Evolutionary conservation across 2,329 filamentous ascomycete species (phyloP).

Genomic region (Fusarium sp.): DNA sequence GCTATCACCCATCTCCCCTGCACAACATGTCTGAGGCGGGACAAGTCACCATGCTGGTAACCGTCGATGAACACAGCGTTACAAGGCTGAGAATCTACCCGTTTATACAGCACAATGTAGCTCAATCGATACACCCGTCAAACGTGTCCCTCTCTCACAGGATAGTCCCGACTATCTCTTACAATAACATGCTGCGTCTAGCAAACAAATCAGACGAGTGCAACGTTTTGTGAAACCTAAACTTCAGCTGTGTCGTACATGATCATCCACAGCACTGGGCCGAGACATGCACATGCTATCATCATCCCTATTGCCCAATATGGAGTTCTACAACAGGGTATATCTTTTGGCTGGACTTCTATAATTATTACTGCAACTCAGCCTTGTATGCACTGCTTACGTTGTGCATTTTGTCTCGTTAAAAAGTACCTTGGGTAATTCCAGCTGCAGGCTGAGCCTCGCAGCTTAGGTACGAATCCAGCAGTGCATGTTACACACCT

Average conservation of each 20-base stretch:
- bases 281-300: slow-evolving; percentile 1
- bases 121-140: slow-evolving; percentile 26
- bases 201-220: slow-evolving; percentile 23
- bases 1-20: background rate
- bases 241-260: slow-evolving; percentile 12
- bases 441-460: slow-evolving; percentile 20
- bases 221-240: slow-evolving; percentile 15
- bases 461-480: slow-evolving; percentile 35
- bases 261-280: background rate
- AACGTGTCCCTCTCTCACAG: slow-evolving; percentile 32
- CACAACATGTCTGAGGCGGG: background rate
- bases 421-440: background rate
- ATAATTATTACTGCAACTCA: slow-evolving; percentile 12
- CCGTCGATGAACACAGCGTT: slow-evolving; percentile 10
- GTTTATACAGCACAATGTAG: background rate
- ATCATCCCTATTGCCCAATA: background rate
- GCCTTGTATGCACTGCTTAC: slow-evolving; percentile 30
- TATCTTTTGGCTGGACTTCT: background rate
- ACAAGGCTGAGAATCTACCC: slow-evolving; percentile 17
- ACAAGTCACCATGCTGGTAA: slow-evolving; percentile 6
- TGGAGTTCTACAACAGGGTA: background rate
- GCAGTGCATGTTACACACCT: slow-evolving; percentile 25
- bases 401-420: slow-evolving; percentile 6
- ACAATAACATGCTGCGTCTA: slow-evolving; percentile 8
- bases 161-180: background rate